These are phyloP conservation scores for Bipolaris sorokiniana DNA, from an alignment of 2,329 filamentous ascomycete genomes.

Conservation along the genomic window DNA sequence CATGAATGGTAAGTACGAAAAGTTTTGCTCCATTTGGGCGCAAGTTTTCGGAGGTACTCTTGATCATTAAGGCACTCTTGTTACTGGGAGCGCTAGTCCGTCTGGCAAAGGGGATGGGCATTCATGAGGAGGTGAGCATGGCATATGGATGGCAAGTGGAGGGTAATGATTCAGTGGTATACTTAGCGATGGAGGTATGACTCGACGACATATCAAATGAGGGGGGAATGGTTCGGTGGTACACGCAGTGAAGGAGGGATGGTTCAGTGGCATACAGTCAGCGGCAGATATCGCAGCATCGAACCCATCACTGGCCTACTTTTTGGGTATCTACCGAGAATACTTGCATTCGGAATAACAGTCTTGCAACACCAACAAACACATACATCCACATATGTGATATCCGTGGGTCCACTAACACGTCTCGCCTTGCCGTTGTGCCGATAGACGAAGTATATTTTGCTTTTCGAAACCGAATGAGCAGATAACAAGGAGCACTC, in stretches of 20 bases:
- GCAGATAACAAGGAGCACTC: not conserved
- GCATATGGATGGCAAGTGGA: constrained; percentile 2
- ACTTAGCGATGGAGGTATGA: too few relatives aligned
- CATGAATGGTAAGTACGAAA: not conserved
- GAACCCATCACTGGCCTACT: not conserved
- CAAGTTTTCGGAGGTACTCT: not conserved
- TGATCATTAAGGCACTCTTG: not conserved
- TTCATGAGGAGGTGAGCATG: not conserved
- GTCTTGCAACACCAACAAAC: not conserved
- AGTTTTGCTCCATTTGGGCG: not conserved
- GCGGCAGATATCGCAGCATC: not conserved
- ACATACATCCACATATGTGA: not conserved
- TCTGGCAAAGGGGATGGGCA: not conserved
- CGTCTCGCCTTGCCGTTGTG: not conserved
- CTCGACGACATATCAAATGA: too few relatives aligned
- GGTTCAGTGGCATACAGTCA: not conserved
- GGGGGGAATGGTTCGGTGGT: too few relatives aligned
- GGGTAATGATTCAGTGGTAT: too few relatives aligned
- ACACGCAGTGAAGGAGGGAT: too few relatives aligned
- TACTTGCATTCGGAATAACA: not conserved
- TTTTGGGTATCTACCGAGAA: too few relatives aligned
- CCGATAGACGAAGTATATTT: not conserved
- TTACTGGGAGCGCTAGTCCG: not conserved
- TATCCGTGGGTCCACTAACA: not conserved
- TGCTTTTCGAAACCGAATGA: constrained; percentile 4